phyloP scores from a whole-genome alignment of 108 stramenopile species.

The Nitzschia inconspicua region DNA sequence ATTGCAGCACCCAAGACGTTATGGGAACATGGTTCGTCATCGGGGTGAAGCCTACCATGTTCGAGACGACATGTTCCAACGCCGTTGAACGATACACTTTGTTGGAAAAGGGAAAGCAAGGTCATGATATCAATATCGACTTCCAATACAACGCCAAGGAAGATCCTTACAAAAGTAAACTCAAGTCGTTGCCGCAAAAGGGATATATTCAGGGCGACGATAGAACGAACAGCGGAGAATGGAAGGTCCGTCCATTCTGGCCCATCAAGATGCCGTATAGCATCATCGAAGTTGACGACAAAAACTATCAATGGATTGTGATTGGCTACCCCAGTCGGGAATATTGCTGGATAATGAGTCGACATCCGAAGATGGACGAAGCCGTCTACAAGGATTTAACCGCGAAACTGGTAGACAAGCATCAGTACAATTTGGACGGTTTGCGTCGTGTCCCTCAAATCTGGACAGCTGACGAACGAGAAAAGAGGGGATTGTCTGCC shows the following conservation, averaged over 20 bases:
- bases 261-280: constrained; percentile 55
- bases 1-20: too few relatives aligned
- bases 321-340: constrained; percentile 52
- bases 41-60: constrained; percentile 54
- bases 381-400: constrained; percentile 27
- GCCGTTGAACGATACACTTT: constrained; percentile 56
- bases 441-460: constrained; percentile 54
- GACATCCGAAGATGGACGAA: constrained; percentile 47
- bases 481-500: constrained; percentile 34
- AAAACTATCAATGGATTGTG: constrained; percentile 38
- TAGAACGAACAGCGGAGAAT: constrained; percentile 28
- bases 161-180: constrained; percentile 38
- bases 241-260: constrained; percentile 60
- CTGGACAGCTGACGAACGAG: constrained; percentile 49
- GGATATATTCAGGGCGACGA: constrained; percentile 47
- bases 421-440: constrained; percentile 48
- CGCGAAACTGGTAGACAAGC: constrained; percentile 38
- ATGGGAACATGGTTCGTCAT: constrained; percentile 76
- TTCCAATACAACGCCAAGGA: constrained; percentile 46
- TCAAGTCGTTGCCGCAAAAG: constrained; percentile 50
- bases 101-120: constrained; percentile 8
- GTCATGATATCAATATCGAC: constrained; percentile 53
- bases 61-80: constrained; percentile 55
- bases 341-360: constrained; percentile 60
- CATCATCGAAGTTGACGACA: constrained; percentile 51